A percentile compares a stretch with the other conserved stretches of the same genome.
These are phyloP conservation scores for Magnusiomyces suaveolens DNA, from an alignment of 1,139 yeast species.

Conservation along the genomic window DNA sequence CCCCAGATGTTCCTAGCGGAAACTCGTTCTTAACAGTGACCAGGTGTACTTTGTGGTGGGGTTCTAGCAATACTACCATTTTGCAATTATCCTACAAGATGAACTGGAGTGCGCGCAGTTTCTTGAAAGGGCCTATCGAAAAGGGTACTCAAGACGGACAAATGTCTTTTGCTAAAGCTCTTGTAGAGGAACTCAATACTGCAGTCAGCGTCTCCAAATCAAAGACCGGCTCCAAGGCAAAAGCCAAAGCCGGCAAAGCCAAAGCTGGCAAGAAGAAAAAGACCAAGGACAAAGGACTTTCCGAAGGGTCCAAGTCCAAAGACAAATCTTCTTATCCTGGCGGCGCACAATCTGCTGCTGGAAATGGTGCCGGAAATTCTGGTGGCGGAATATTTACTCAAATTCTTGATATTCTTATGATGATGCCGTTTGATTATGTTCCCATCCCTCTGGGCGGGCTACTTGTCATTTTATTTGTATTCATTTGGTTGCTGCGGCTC, in stretches of 20 bases:
- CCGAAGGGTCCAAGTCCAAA: slow-evolving; percentile 2
- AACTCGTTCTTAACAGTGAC: slow-evolving; percentile 68
- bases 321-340: too few relatives aligned
- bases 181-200: slow-evolving; percentile 50
- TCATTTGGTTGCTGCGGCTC: slow-evolving; percentile 20
- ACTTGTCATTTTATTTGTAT: slow-evolving; percentile 16
- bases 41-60: slow-evolving; percentile 64
- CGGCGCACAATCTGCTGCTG: too few relatives aligned
- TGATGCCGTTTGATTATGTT: slow-evolving; percentile 15
- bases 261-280: slow-evolving; percentile 16
- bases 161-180: slow-evolving; percentile 50
- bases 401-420: slow-evolving; percentile 9
- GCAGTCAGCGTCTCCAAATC: slow-evolving; percentile 33
- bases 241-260: not conserved
- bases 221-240: slow-evolving; percentile 25
- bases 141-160: slow-evolving; percentile 91
- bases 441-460: slow-evolving; percentile 20
- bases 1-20: slow-evolving; percentile 97
- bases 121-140: slow-evolving; percentile 88
- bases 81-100: slow-evolving; percentile 56
- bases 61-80: slow-evolving; percentile 53
- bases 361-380: too few relatives aligned
- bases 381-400: not conserved
- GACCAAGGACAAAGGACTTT: slow-evolving; percentile 2
- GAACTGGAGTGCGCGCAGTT: slow-evolving; percentile 88